Conservation (phyloP, 1,139 yeast genomes). For the Protomyces lactucae-debilis region DNA sequence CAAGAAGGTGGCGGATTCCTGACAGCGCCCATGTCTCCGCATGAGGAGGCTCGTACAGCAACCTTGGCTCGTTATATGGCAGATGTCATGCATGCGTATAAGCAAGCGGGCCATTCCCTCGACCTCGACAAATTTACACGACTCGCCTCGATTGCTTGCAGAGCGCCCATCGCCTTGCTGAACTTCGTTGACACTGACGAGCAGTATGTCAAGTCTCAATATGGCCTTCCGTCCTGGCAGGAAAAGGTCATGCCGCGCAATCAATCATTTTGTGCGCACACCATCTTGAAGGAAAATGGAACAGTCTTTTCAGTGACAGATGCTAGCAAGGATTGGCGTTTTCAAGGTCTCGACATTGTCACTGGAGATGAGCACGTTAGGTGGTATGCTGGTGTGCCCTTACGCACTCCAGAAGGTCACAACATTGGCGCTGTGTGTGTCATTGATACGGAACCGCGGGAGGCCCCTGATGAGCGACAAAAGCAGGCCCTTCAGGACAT, state of each 20-base stretch:
- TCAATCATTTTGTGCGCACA: conserved; percentile 12
- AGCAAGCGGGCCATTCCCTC: conserved; percentile 9
- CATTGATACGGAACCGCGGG: conserved; percentile 5
- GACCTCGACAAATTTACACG: conserved; percentile 13
- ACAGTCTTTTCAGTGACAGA: conserved; percentile 6
- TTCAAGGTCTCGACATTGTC: conserved; percentile 4
- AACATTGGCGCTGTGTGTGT: conserved; percentile 22
- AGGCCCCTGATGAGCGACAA: not conserved
- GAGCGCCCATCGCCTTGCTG: conserved; percentile 4
- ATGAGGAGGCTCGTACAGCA: conserved; percentile 2
- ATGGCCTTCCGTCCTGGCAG: conserved; percentile 2
- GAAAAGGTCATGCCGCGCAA: conserved; percentile 1
- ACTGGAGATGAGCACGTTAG: not conserved
- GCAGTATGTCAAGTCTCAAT: conserved; percentile 7
- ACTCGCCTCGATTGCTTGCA: conserved; percentile 16
- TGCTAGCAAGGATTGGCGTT: conserved; percentile 6
- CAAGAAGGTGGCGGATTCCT: conserved; percentile 17
- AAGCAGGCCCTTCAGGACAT: conserved; percentile 2
- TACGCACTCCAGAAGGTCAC: conserved; percentile 5
- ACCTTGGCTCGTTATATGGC: not conserved
- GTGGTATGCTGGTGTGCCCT: conserved; percentile 17
- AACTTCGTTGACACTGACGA: not conserved
- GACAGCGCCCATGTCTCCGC: conserved; percentile 2
- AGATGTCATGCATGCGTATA: conserved; percentile 6
- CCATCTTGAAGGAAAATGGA: not conserved